Evolutionary conservation across 176 grass and related monocot species (phyloP), one percentile per base, ranked within the genome.

Genomic region (Calamus simplicifolius): DNA sequence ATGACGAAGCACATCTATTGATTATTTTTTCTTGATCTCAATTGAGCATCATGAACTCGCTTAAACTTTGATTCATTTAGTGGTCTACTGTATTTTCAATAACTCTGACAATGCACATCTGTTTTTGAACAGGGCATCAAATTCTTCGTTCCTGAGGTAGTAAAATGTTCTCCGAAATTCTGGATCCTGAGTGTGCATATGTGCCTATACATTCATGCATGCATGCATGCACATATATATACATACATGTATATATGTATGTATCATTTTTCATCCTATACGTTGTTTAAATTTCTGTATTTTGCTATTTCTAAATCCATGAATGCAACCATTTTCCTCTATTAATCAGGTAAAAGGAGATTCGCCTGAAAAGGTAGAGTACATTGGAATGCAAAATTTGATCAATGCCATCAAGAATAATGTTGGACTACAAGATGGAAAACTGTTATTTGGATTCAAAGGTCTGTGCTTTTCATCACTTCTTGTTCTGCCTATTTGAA

Each of bases 81-180:
- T 35, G 6, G 6, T 35, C 1, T 35, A 27, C 66, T 58, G 49
- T 16, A 16, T 81, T 43, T 77, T 18, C 19, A 17, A 53, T 12
- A 53, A 25, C 18, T 5, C 29, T 69, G 30, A 57, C 66, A 58
- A 18, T 16, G 18, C 7, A 29, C n/a, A 27, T 43, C 18, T 62
- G 62, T 3, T 73, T 30, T 80, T 58, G 73, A 77, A 72, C 84
- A 92, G 87, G 93, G 93, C 69, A 88, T 97, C 66, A 97, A 97
- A 57, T 97, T 97, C 75, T 97, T 92, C 62, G 84, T 85, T 76
- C 93, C 93, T 59, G 93, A 92, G 93, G 93, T 97, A 85, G 57
- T 51, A 23, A 58, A 67, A 66, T 59, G 50, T 28, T 48, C 68
- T 8, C 48, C 58, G 50, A 61, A 77, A 64, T 29, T 69, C 69